Base-by-base conservation (phyloP, 2,329 filamentous ascomycete species). In the Botrytis pseudocinerea region DNA sequence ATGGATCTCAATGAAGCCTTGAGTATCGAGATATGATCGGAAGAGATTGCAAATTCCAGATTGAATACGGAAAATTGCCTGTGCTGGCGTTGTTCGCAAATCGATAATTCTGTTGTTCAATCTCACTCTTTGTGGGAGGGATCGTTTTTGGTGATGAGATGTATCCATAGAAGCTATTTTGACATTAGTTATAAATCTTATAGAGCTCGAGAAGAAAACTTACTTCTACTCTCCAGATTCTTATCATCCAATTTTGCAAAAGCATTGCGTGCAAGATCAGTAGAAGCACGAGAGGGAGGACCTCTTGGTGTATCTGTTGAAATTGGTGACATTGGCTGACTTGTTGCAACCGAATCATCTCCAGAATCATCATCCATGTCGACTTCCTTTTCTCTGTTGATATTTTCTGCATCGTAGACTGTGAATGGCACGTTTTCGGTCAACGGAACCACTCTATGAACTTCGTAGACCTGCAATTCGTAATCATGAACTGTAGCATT, bases 1-100 rank as follows among this genome's bases (percentile, higher is more conserved):
- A 81, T 97, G 94, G 74, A 98, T 97, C 82, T 98, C 95, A 74
- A 97, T 91, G 81, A 98, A 98, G 25, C 90, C 91, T 75, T 91
- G 86, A 3, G 87, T 85, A 77, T 95, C 92, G 0, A 98, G 87
- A 2, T 91, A 90, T 16, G 87, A 83, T 66, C 95, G 92, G 87
- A 97, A 98, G 40, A 92, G 86, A 78, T 92, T 92, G 78, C 92
- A 91, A 73, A 97, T 89, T 40, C 90, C 91, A 7, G 94, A 92
- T 77, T 96, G 93, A 66, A 97, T 90, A 74, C 93, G 92, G 86
- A 97, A 97, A 76, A 97, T 92, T 48, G 92, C 90, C 81, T 97
- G 94, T 66, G 94, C 94, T 1, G 93, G 89, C 0, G 93, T 92
- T n/a, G 95, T 95, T 66, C 95, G 89, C 69, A 97, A 85, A 82